Conservation (phyloP, 352 stramenopile genomes). For the Phytophthora gonapodyides region DNA sequence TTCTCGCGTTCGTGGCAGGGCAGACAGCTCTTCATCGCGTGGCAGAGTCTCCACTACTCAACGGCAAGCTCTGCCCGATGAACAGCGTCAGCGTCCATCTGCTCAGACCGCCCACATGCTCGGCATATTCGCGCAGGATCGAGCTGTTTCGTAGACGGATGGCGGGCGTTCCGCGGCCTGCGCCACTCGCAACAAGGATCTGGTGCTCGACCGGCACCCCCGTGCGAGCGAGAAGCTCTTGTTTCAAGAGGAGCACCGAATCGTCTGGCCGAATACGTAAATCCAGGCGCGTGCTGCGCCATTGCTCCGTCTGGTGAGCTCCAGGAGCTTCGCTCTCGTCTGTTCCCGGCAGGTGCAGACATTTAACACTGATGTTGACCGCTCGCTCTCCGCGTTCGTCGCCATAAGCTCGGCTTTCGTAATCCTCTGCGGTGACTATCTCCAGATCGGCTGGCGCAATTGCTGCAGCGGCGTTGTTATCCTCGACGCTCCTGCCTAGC, state of each 20-base stretch:
- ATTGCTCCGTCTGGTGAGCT: slow-evolving; percentile 16
- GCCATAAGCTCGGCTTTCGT: slow-evolving; percentile 2
- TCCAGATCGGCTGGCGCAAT: slow-evolving; percentile 28
- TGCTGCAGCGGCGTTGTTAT: slow-evolving; percentile 1
- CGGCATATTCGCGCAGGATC: slow-evolving; percentile 29
- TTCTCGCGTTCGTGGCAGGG: slow-evolving; percentile 7
- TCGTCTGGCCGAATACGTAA: slow-evolving; percentile 25
- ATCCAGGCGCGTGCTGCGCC: slow-evolving; percentile 17
- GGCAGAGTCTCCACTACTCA: slow-evolving; percentile 14
- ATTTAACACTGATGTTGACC: slow-evolving; percentile 35
- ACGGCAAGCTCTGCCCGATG: slow-evolving; percentile 38
- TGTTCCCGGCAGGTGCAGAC: slow-evolving; percentile 16
- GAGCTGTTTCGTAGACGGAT: slow-evolving; percentile 35
- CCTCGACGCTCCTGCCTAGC: neutral
- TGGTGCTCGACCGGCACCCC: slow-evolving; percentile 33
- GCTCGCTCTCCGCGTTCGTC: slow-evolving; percentile 2
- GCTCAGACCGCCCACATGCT: slow-evolving; percentile 10
- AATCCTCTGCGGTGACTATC: slow-evolving; percentile 2
- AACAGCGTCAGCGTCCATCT: slow-evolving; percentile 41
- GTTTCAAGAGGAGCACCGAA: slow-evolving; percentile 36
- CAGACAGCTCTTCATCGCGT: slow-evolving; percentile 9
- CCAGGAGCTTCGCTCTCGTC: neutral
- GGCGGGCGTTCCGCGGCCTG: slow-evolving; percentile 10
- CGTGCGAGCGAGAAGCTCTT: slow-evolving; percentile 28
- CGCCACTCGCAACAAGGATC: slow-evolving; percentile 33